Percentiles rank a stretch among this genome's conserved stretches.
phyloP scores from a whole-genome alignment of 2,329 filamentous ascomycete genomes.

The Seiridium unicorne region DNA sequence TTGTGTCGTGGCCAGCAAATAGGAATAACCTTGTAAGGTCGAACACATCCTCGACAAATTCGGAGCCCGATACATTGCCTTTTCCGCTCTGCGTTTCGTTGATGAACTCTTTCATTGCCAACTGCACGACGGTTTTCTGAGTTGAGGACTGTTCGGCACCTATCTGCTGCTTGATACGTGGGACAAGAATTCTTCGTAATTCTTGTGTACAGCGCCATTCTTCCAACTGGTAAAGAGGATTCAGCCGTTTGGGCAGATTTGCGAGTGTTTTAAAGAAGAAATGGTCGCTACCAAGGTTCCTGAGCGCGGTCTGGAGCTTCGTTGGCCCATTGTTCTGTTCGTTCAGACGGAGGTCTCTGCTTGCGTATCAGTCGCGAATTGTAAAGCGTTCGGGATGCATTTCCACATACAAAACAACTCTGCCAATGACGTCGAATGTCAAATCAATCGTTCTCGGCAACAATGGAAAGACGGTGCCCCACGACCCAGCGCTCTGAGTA shows the following conservation, averaged over 20 bases:
- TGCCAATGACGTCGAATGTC: constrained; percentile 20
- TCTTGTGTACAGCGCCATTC: constrained; percentile 11
- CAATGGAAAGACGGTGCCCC: constrained; percentile 18
- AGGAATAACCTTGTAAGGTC: constrained; percentile 20
- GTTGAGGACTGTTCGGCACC: not conserved
- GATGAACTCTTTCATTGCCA: constrained; percentile 16
- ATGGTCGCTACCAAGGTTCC: constrained; percentile 10
- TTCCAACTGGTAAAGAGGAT: not conserved
- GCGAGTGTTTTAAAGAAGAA: constrained; percentile 11
- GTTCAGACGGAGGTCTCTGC: constrained; percentile 5
- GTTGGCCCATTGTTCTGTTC: constrained; percentile 9
- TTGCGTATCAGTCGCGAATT: not conserved
- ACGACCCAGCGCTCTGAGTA: constrained; percentile 9
- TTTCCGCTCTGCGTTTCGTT: not conserved
- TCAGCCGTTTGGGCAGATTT: not conserved
- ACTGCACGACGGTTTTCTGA: constrained; percentile 19
- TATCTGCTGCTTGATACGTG: constrained; percentile 10
- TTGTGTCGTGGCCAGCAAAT: constrained; percentile 26
- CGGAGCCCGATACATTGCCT: not conserved
- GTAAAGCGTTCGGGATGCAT: not conserved
- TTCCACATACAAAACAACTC: constrained; percentile 17
- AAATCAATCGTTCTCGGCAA: constrained; percentile 17
- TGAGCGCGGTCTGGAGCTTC: not conserved
- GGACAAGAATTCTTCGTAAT: constrained; percentile 11
- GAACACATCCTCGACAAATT: constrained; percentile 13